Evolutionary conservation across 164 flowering plant genomes (phyloP).

Genomic region (Saururus chinensis): DNA sequence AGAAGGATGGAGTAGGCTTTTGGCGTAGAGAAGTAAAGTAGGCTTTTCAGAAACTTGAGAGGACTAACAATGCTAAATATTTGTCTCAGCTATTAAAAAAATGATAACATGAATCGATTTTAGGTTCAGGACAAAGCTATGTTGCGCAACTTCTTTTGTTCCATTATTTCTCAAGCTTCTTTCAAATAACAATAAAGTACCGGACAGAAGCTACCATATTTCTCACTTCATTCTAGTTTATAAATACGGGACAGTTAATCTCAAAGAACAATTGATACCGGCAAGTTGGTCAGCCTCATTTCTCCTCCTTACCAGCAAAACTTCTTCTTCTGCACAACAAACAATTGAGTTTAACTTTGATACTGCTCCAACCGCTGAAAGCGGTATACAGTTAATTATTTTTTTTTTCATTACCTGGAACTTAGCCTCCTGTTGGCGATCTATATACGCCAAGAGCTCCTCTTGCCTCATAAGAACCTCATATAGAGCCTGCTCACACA

Average conservation of each 20-base stretch:
- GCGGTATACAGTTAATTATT: not conserved
- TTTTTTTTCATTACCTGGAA: slow-evolving; percentile 34
- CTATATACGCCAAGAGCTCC: slow-evolving; percentile 83
- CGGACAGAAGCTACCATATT: not conserved
- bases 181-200: no score
- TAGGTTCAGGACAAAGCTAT: no score
- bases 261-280: not conserved
- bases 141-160: no score
- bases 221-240: not conserved
- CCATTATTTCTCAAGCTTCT: not conserved
- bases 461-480: slow-evolving; percentile 89
- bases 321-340: slow-evolving; percentile 1
- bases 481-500: slow-evolving; percentile 54
- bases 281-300: not conserved
- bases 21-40: no score
- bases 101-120: no score
- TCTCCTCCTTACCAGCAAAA: slow-evolving; percentile 1
- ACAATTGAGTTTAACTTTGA: not conserved
- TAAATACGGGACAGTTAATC: not conserved
- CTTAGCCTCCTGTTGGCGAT: slow-evolving; percentile 63
- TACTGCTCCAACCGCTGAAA: not conserved
- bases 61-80: no score
- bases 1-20: no score
- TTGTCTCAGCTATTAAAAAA: no score
- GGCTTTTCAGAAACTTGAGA: no score